Base-by-base conservation (phyloP, 768 basidiomycete genomes). In the Udeniomyces megalosporus region DNA sequence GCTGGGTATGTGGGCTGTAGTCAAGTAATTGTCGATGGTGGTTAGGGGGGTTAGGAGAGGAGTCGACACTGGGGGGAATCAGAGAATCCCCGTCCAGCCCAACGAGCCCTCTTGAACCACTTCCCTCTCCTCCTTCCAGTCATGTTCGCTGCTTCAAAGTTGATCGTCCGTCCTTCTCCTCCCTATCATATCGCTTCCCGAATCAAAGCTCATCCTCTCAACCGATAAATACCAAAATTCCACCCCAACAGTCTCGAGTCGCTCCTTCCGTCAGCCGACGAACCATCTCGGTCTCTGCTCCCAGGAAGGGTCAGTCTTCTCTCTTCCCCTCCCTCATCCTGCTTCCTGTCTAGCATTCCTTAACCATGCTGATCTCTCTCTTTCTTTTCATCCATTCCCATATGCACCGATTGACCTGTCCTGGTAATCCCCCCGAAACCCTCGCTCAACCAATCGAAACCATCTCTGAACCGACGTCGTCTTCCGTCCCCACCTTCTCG, bases 301-400 rank as follows among this genome's bases (percentile, higher is more conserved):
- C 66, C 54, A 71, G 72, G 68, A 75, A 75, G 71, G 75, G 75
- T 75, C 15, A 53, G 73, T 3, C 58, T 22, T 14, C 31, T 31
- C 35, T 20, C 48, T 26, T 3, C 38, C 58, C 34, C 48, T 24
- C 4, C 29, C n/a, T 12, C 20, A 20, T 59, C 35, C 34, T 48
- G 2, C 31, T 38, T 34, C 38, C 28, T 17, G 38, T 42, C 38
- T 42, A 8, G 38, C 38, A 42, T 42, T 8, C 38, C 17, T 42
- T 17, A 17, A 42, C 38, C 38, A 42, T 42, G 38, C 38, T 17
- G 38, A 42, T 17, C 38, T 42, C 42, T 44, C 29, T 3, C 32
- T 35, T 38, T 7, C 12, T 7, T 17, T 35, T 34, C 32, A 5
- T 35, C 52, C 52, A 35, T n/a, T n/a, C n/a, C n/a, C n/a, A n/a